Evolutionary conservation across 371 early-diverging fungal species (phyloP).

Genomic region (Mucor piriformis): DNA sequence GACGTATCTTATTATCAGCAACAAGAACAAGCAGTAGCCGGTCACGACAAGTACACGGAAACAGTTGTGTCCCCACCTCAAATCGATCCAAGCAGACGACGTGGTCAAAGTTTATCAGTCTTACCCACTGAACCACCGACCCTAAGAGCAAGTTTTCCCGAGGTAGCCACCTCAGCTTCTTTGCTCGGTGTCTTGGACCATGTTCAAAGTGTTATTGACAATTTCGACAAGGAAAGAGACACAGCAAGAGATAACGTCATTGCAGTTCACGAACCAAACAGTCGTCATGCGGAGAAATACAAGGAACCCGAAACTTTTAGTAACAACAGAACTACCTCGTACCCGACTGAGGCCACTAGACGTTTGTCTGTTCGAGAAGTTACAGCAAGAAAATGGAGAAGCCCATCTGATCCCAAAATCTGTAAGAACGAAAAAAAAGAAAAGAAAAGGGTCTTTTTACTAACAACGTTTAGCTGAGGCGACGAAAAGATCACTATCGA

Average conservation of each 20-base stretch:
- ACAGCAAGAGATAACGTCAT: conserved; percentile 50
- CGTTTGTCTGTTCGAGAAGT: not conserved
- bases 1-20: conserved; percentile 37
- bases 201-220: conserved; percentile 50
- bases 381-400: conserved; percentile 26
- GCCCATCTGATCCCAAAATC: conserved; percentile 28
- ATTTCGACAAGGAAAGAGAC: conserved; percentile 55
- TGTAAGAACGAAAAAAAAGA: conserved; percentile 5
- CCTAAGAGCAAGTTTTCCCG: conserved; percentile 8
- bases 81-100: not conserved
- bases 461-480: not conserved
- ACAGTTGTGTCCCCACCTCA: not conserved
- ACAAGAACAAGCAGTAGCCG: conserved; percentile 32
- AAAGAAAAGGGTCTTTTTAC: not conserved
- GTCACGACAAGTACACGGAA: not conserved
- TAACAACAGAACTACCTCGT: conserved; percentile 6
- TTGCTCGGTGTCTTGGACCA: conserved; percentile 46
- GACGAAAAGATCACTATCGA: not conserved
- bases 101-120: conserved; percentile 5
- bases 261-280: conserved; percentile 54
- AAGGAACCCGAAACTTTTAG: conserved; percentile 10
- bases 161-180: conserved; percentile 19
- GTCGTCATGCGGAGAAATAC: conserved; percentile 45
- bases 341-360: not conserved
- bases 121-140: conserved; percentile 2